These are phyloP conservation scores for Collybiopsis luxurians DNA, from an alignment of 768 basidiomycete genomes.

Conservation along the genomic window DNA sequence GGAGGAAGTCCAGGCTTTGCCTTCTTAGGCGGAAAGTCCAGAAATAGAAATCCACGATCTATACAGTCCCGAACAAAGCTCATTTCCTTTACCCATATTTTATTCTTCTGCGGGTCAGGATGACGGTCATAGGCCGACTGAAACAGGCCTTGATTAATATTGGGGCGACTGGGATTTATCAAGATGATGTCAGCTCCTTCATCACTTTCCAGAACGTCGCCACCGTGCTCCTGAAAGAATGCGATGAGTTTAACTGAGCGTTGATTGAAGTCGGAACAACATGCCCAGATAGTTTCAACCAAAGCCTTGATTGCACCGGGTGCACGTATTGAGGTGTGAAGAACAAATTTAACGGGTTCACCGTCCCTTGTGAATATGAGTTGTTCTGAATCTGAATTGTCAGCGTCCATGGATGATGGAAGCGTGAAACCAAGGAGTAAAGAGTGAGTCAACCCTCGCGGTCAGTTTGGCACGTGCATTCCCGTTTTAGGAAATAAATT, in stretches of 20 bases:
- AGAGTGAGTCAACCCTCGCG: not conserved
- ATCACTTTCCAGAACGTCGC: not conserved
- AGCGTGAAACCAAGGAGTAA: no score
- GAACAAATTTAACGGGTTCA: not conserved
- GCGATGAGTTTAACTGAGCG: not conserved
- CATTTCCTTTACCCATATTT: not conserved
- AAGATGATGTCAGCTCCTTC: not conserved
- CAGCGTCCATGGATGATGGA: not conserved
- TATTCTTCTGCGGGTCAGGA: not conserved
- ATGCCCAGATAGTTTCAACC: not conserved
- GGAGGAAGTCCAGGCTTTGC: conserved; percentile 3
- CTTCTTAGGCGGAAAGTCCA: not conserved
- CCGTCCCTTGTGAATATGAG: not conserved
- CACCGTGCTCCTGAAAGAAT: not conserved
- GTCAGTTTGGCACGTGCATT: not conserved
- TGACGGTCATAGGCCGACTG: conserved; percentile 1
- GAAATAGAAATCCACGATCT: not conserved
- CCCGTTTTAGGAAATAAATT: no score
- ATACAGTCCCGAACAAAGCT: conserved; percentile 1
- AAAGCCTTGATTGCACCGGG: not conserved
- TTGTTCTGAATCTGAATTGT: not conserved
- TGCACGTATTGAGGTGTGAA: not conserved
- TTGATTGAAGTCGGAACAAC: not conserved
- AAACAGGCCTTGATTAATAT: not conserved
- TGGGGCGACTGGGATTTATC: not conserved